Evolutionary conservation across 2,329 filamentous ascomycete genomes (phyloP).

Genomic region (Fusarium burgessii): DNA sequence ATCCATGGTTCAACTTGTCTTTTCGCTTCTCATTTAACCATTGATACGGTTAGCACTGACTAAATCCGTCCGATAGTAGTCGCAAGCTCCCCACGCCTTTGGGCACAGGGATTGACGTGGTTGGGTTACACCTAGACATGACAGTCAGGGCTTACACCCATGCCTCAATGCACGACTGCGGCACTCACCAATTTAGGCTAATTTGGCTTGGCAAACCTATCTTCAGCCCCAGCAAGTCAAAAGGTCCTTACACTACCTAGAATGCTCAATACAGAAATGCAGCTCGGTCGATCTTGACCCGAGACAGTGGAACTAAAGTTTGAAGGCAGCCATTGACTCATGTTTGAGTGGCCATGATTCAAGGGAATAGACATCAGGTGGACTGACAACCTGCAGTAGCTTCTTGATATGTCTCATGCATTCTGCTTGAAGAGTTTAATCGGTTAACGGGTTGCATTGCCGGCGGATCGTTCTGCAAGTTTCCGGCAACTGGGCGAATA

Average conservation of each 20-base stretch:
- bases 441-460: slow-evolving; percentile 21
- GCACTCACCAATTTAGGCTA: slow-evolving; percentile 29
- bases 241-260: neutral
- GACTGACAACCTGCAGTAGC: slow-evolving; percentile 3
- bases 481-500: neutral
- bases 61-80: neutral
- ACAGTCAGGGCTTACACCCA: slow-evolving; percentile 16
- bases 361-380: slow-evolving; percentile 7
- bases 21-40: neutral
- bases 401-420: neutral
- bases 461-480: slow-evolving; percentile 17
- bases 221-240: neutral
- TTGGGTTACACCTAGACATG: slow-evolving; percentile 16
- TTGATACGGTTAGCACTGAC: neutral
- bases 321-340: neutral
- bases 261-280: neutral
- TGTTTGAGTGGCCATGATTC: neutral
- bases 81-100: neutral
- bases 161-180: slow-evolving; percentile 18
- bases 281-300: slow-evolving; percentile 26
- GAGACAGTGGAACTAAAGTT: slow-evolving; percentile 17
- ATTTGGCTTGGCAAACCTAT: neutral
- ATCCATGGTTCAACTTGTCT: neutral
- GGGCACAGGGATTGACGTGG: neutral
- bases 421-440: neutral